Evolutionary conservation across 2,329 filamentous ascomycete species (phyloP).

Genomic region (Raffaelea albimanens): DNA sequence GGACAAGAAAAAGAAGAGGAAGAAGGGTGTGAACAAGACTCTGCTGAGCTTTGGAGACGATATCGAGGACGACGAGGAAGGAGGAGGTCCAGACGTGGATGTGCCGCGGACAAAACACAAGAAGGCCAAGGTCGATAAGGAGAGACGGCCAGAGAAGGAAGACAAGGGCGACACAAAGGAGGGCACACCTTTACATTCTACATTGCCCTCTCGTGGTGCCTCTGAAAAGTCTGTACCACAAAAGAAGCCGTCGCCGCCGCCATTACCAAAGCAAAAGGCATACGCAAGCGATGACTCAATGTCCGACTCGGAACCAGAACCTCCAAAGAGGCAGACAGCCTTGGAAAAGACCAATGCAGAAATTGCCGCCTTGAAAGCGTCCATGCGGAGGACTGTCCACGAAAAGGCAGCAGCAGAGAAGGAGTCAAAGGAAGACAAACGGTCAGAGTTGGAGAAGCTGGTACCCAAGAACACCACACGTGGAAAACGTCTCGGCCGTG

Average conservation of each 20-base stretch:
- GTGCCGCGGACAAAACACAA: constrained; percentile 13
- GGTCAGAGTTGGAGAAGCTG: constrained; percentile 60
- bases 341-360: constrained; percentile 69
- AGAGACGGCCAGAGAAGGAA: constrained; percentile 17
- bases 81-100: constrained; percentile 10
- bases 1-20: constrained; percentile 44
- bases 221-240: not conserved
- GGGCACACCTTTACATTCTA: not conserved
- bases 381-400: constrained; percentile 60
- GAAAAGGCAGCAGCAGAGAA: constrained; percentile 32
- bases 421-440: constrained; percentile 43
- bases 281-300: constrained; percentile 11
- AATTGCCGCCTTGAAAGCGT: constrained; percentile 71
- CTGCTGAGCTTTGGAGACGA: constrained; percentile 70
- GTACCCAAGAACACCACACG: constrained; percentile 63
- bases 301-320: constrained; percentile 16
- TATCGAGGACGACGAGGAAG: constrained; percentile 41
- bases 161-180: not conserved
- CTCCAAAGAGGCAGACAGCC: constrained; percentile 31
- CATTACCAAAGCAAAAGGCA: not conserved
- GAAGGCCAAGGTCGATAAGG: constrained; percentile 19
- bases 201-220: not conserved
- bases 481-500: constrained; percentile 55
- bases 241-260: too few relatives aligned
- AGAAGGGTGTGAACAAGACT: constrained; percentile 51